Conservation (phyloP, 768 basidiomycete species). For the Leucosporidium yakuticum region DNA sequence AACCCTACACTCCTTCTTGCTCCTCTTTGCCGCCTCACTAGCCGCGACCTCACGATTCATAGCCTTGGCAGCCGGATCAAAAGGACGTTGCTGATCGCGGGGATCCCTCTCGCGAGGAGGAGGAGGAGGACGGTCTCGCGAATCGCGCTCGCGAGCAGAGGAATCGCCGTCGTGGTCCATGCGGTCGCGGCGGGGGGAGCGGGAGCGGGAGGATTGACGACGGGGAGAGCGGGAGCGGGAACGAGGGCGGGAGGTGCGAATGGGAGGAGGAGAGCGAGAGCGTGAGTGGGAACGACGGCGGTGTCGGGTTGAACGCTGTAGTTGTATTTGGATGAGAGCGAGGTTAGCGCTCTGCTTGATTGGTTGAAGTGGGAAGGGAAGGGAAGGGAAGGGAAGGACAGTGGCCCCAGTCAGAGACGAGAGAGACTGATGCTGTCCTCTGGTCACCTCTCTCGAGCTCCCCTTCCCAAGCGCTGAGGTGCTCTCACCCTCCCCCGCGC, state of each 20-base stretch:
- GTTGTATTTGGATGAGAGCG: conserved; percentile 5
- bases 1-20: conserved; percentile 96
- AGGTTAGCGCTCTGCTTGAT: no score
- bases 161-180: conserved; percentile 35
- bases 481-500: no score
- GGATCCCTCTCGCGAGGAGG: conserved; percentile 75
- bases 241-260: conserved; percentile 48
- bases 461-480: no score
- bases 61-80: conserved; percentile 28
- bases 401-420: background rate
- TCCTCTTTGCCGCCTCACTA: conserved; percentile 86
- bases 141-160: conserved; percentile 48
- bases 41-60: conserved; percentile 65
- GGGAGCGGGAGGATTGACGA: conserved; percentile 33
- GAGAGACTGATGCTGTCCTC: background rate
- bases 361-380: background rate
- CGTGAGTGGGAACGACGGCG: conserved; percentile 39
- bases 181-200: conserved; percentile 12
- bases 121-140: conserved; percentile 68
- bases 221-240: conserved; percentile 29
- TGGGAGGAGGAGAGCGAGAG: conserved; percentile 58
- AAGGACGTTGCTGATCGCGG: background rate
- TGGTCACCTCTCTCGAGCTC: background rate
- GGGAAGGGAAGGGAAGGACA: no score
- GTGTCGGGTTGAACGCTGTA: conserved; percentile 35